Conservation (phyloP, 345 rosid genomes). For the Eucalyptus erythrocorys region DNA sequence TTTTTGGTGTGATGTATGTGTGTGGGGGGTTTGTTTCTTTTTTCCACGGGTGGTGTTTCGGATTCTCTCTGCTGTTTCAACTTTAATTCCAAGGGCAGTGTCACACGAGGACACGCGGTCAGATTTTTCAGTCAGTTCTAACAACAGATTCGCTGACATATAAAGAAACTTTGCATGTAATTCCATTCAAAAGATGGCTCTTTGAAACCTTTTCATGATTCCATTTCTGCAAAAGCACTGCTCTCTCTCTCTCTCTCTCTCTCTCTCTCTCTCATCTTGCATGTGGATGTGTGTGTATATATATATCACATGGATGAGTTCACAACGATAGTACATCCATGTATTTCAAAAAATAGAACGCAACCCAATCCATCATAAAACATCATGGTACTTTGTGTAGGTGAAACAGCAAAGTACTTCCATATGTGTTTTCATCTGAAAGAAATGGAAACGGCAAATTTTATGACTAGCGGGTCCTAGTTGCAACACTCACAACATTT, state of each 20-base stretch:
- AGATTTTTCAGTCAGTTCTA: not conserved
- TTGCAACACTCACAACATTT: not conserved
- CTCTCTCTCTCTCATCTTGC: not conserved
- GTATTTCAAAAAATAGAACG: not conserved
- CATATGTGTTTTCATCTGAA: not conserved
- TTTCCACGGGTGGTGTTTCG: not conserved
- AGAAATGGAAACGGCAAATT: not conserved
- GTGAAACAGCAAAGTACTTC: not conserved
- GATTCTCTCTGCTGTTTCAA: not conserved
- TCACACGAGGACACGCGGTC: not conserved
- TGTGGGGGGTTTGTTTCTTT: not conserved
- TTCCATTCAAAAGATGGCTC: not conserved
- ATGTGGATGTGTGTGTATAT: not conserved
- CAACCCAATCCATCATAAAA: not conserved
- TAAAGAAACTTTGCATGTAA: not conserved
- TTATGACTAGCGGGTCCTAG: not conserved
- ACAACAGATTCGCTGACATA: conserved; percentile 3
- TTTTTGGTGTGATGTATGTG: not conserved
- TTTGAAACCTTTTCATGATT: not conserved
- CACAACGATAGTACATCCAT: not conserved
- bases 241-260: not conserved
- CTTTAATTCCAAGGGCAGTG: not conserved
- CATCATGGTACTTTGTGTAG: not conserved
- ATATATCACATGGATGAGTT: not conserved
- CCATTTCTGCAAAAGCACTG: not conserved